Conservation (phyloP, 345 rosid genomes). For the Lumnitzera racemosa region DNA sequence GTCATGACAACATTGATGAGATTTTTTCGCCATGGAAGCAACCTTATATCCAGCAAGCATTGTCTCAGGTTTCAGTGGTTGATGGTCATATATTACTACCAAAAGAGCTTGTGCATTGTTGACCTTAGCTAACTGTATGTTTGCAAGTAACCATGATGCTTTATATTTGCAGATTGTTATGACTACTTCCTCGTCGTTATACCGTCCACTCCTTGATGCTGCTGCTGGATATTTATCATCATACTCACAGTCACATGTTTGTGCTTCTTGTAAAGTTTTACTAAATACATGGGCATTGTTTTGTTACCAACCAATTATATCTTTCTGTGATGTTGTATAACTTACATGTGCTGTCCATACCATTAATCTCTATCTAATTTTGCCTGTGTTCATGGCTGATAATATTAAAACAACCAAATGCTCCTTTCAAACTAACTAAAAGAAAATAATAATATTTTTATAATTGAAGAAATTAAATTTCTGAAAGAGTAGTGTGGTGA, state of each 20-base stretch:
- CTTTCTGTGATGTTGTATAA: no score
- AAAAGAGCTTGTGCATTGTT: not conserved
- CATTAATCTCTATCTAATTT: no score
- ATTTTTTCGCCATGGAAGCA: conserved; percentile 66
- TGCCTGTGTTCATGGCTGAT: no score
- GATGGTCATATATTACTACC: conserved; percentile 3
- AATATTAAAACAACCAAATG: no score
- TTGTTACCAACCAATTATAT: no score
- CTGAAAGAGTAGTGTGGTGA: no score
- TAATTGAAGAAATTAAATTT: no score
- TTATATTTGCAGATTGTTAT: conserved; percentile 57
- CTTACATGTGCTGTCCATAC: no score
- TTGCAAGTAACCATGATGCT: conserved; percentile 17
- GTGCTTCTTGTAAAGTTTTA: conserved; percentile 24
- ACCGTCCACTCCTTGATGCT: conserved; percentile 60
- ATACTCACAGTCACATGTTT: conserved; percentile 72
- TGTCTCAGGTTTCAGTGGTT: conserved; percentile 44
- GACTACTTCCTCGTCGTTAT: conserved; percentile 48
- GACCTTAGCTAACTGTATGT: not conserved
- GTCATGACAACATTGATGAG: conserved; percentile 48
- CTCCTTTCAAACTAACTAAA: no score
- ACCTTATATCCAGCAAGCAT: conserved; percentile 57
- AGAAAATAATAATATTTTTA: no score
- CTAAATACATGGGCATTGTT: not conserved
- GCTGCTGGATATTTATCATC: conserved; percentile 72